Evolutionary conservation across 768 basidiomycete species (phyloP).

Genomic region (Cyclocybe cylindracea): DNA sequence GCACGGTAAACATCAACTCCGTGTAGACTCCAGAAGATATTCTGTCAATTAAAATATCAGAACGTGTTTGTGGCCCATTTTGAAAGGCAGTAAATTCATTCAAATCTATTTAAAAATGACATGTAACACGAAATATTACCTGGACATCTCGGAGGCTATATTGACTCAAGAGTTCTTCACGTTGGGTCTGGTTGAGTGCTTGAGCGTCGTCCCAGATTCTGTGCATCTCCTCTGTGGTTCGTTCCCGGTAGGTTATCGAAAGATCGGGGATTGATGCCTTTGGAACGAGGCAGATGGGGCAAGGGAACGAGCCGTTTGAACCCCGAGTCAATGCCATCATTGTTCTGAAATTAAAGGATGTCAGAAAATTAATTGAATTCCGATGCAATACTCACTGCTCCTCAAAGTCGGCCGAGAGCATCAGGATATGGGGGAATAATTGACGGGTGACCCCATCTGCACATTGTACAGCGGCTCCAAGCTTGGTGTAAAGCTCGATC

Average conservation of each 20-base stretch:
- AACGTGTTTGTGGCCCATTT: background rate
- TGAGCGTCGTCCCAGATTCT: slow-evolving; percentile 12
- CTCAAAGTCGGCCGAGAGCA: slow-evolving; percentile 39
- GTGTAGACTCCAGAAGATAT: slow-evolving; percentile 10
- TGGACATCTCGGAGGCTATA: slow-evolving; percentile 23
- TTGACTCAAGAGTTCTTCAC: slow-evolving; percentile 19
- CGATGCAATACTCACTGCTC: slow-evolving; percentile 32
- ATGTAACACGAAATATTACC: slow-evolving; percentile 6
- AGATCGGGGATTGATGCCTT: slow-evolving; percentile 23
- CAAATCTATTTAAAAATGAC: background rate
- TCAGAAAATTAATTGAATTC: no score
- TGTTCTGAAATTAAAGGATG: slow-evolving; percentile 20
- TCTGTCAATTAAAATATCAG: slow-evolving; percentile 1
- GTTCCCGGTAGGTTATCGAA: slow-evolving; percentile 7
- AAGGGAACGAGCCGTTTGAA: slow-evolving; percentile 26
- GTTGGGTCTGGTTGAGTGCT: slow-evolving; percentile 4
- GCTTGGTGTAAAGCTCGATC: slow-evolving; percentile 11
- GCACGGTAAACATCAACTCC: slow-evolving; percentile 5
- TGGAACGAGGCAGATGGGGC: slow-evolving; percentile 38
- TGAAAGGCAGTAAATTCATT: background rate
- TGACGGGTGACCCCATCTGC: slow-evolving; percentile 15
- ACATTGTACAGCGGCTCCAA: no score
- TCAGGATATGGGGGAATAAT: slow-evolving; percentile 31
- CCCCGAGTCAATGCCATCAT: slow-evolving; percentile 39
- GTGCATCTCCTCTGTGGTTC: slow-evolving; percentile 16